Conservation (phyloP, 352 stramenopile species). For the Saprolegnia diclina region DNA sequence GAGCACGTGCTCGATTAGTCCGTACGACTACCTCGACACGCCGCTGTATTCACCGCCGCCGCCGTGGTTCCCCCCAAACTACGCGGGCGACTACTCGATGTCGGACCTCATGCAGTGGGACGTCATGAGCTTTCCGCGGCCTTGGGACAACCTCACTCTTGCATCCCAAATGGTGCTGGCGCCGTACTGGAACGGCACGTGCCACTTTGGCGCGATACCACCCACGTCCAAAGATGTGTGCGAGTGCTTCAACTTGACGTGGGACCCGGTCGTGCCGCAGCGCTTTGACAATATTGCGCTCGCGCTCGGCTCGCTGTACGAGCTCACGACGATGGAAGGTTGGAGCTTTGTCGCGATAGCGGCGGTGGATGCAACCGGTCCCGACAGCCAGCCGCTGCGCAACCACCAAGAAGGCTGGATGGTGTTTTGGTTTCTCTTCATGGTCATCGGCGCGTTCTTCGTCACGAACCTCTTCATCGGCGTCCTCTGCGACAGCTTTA, state of each 20-base stretch:
- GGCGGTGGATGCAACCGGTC: constrained; percentile 77
- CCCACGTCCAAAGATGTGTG: constrained; percentile 68
- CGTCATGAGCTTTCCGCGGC: constrained; percentile 38
- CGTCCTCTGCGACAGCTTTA: constrained; percentile 94
- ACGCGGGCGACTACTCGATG: constrained; percentile 26
- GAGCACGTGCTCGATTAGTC: constrained; percentile 46
- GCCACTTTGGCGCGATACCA: not conserved
- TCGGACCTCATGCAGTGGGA: constrained; percentile 8
- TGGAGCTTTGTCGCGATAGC: constrained; percentile 91
- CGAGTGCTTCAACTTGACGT: constrained; percentile 49
- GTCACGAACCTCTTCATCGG: constrained; percentile 92
- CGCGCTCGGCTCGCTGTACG: constrained; percentile 85
- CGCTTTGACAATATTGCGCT: constrained; percentile 83
- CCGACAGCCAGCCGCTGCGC: constrained; percentile 88
- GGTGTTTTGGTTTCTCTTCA: constrained; percentile 88
- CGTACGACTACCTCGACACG: constrained; percentile 20
- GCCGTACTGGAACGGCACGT: not conserved
- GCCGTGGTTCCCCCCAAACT: constrained; percentile 23
- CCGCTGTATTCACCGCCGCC: constrained; percentile 5
- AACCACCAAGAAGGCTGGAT: constrained; percentile 75
- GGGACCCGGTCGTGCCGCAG: constrained; percentile 39
- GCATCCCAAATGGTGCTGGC: not conserved
- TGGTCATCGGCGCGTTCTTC: constrained; percentile 91
- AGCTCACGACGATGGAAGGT: constrained; percentile 91
- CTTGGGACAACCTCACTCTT: constrained; percentile 35